These are phyloP conservation scores for Ascomycota sp. DNA, from an alignment of 2,329 filamentous ascomycete species.

Conservation along the genomic window DNA sequence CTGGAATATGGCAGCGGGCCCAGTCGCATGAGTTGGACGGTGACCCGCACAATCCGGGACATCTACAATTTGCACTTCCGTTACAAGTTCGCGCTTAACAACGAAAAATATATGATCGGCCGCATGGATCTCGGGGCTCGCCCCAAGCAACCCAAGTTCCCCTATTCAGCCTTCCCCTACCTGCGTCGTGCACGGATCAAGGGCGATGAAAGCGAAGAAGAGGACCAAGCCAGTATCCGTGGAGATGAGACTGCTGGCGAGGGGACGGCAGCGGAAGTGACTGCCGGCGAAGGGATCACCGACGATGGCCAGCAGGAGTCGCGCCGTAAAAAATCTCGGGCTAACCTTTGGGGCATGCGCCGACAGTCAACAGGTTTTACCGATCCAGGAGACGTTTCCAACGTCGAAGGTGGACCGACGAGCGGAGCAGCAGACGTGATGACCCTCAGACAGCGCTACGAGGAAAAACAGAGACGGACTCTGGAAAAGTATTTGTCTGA, in stretches of 20 bases:
- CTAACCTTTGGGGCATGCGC: slow-evolving; percentile 29
- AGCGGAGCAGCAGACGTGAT: slow-evolving; percentile 29
- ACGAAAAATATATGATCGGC: slow-evolving; percentile 61
- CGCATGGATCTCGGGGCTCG: slow-evolving; percentile 42
- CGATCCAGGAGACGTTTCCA: slow-evolving; percentile 24
- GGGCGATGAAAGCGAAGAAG: slow-evolving; percentile 64
- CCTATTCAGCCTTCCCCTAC: slow-evolving; percentile 75
- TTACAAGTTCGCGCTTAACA: slow-evolving; percentile 73
- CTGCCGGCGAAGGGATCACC: slow-evolving; percentile 39
- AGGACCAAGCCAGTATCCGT: slow-evolving; percentile 25
- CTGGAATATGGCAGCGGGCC: slow-evolving; percentile 91
- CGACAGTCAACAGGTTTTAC: slow-evolving; percentile 30
- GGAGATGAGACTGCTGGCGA: slow-evolving; percentile 27
- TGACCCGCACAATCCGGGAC: slow-evolving; percentile 69
- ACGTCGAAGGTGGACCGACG: slow-evolving; percentile 16
- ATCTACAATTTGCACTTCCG: slow-evolving; percentile 85
- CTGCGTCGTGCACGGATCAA: slow-evolving; percentile 61
- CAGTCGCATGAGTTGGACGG: slow-evolving; percentile 91
- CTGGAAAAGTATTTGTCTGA: slow-evolving; percentile 81
- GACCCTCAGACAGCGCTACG: slow-evolving; percentile 35
- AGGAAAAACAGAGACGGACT: slow-evolving; percentile 65
- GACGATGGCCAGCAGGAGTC: slow-evolving; percentile 17
- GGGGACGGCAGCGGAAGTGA: slow-evolving; percentile 38
- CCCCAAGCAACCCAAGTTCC: slow-evolving; percentile 76
- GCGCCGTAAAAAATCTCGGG: slow-evolving; percentile 29